Percentiles rank a stretch among this genome's conserved stretches.
phyloP scores from a whole-genome alignment of 192 early-diverging fungal species.

The Backusella sp. region DNA sequence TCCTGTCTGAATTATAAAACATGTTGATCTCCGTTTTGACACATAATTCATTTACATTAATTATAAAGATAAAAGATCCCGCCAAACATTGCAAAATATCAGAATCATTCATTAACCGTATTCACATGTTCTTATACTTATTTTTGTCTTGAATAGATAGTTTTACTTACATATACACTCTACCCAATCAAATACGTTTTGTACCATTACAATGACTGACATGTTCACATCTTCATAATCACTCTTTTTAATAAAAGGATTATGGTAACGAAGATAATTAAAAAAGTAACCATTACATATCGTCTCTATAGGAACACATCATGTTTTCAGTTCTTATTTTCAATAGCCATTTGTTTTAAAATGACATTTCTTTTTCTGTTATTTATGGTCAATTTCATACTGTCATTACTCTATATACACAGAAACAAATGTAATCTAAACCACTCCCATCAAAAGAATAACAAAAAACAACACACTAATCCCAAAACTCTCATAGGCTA shows the following conservation, averaged over 20 bases:
- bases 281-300: background rate
- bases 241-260: background rate
- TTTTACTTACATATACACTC: background rate
- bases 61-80: background rate
- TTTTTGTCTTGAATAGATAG: background rate
- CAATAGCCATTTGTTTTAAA: background rate
- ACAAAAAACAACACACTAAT: background rate
- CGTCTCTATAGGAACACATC: background rate
- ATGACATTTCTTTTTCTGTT: background rate
- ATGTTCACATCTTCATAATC: background rate
- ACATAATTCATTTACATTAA: slow-evolving; percentile 1
- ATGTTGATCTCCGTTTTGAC: slow-evolving; percentile 5
- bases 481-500: background rate
- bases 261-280: background rate
- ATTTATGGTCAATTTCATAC: background rate
- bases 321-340: background rate
- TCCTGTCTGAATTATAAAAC: slow-evolving; percentile 5
- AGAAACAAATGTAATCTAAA: background rate
- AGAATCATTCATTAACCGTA: background rate
- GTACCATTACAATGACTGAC: background rate
- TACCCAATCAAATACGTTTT: background rate
- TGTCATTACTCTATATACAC: background rate
- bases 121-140: background rate
- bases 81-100: background rate
- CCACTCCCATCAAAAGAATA: background rate